Evolutionary conservation across 2,329 filamentous ascomycete species (phyloP).

Genomic region (Didymosphaeria variabile): DNA sequence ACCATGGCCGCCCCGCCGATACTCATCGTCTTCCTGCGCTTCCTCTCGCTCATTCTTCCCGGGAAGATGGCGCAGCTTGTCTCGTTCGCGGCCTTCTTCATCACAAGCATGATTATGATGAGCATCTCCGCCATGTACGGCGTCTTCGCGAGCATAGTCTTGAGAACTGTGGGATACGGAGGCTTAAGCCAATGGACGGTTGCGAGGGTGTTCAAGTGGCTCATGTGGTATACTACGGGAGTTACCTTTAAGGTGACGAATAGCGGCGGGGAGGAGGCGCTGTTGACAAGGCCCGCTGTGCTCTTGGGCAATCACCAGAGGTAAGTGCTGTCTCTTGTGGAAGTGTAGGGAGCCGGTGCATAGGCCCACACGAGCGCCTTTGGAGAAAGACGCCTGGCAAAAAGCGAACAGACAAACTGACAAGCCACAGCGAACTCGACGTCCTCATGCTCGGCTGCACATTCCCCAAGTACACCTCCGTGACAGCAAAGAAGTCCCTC

Average conservation of each 20-base stretch:
- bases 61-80: constrained; percentile 39
- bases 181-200: constrained; percentile 86
- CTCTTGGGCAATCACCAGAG: constrained; percentile 97
- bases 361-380: neutral
- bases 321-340: constrained; percentile 32
- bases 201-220: constrained; percentile 79
- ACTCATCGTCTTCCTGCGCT: constrained; percentile 41
- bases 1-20: constrained; percentile 36
- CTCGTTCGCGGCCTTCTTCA: constrained; percentile 73
- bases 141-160: constrained; percentile 74
- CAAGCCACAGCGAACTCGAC: constrained; percentile 74
- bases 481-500: constrained; percentile 90
- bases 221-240: constrained; percentile 79
- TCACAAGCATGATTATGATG: constrained; percentile 53
- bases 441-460: constrained; percentile 88
- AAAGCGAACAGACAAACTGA: constrained; percentile 23
- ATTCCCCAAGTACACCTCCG: constrained; percentile 90
- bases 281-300: constrained; percentile 74
- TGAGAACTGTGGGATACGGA: constrained; percentile 76
- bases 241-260: constrained; percentile 75
- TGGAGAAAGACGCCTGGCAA: neutral
- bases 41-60: constrained; percentile 41
- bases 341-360: neutral
- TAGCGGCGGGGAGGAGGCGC: constrained; percentile 44
- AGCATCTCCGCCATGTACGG: constrained; percentile 71